Evolutionary conservation across 768 basidiomycete genomes (phyloP).

Genomic region (Auricularia cornea): DNA sequence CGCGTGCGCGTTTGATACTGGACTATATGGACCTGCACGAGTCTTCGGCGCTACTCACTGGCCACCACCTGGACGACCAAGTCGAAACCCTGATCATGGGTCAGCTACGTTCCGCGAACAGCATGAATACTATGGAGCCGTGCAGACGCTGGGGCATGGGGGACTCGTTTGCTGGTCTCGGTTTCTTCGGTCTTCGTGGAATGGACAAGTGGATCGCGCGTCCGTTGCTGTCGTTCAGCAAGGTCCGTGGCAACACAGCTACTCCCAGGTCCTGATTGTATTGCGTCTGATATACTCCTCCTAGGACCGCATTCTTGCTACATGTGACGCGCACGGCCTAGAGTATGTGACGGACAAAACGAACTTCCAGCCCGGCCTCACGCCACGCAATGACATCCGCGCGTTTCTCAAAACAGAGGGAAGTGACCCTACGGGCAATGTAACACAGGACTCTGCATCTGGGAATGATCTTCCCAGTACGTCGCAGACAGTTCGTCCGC

Average conservation of each 20-base stretch:
- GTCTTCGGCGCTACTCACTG: conserved; percentile 46
- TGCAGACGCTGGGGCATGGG: conserved; percentile 79
- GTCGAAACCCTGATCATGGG: conserved; percentile 75
- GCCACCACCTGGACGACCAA: conserved; percentile 78
- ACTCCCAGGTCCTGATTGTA: neutral
- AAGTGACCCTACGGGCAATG: neutral
- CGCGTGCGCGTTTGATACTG: conserved; percentile 48
- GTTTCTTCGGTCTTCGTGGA: conserved; percentile 44
- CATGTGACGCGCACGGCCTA: conserved; percentile 55
- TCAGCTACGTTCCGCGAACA: conserved; percentile 16
- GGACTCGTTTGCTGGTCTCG: conserved; percentile 20
- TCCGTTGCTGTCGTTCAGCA: conserved; percentile 57
- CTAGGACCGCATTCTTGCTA: conserved; percentile 76
- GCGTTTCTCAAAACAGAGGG: conserved; percentile 23
- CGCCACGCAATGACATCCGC: conserved; percentile 68
- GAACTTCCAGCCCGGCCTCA: conserved; percentile 66
- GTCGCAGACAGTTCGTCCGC: neutral
- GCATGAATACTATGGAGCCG: conserved; percentile 40
- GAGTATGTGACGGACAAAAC: conserved; percentile 59
- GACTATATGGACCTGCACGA: conserved; percentile 33
- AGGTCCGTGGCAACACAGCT: conserved; percentile 36
- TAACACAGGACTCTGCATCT: neutral
- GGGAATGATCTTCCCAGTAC: conserved; percentile 9
- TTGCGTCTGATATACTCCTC: conserved; percentile 2
- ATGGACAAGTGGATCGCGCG: conserved; percentile 64